Base-by-base conservation (phyloP, 805 yeast genomes). In the Kluyveromyces aestuarii region DNA sequence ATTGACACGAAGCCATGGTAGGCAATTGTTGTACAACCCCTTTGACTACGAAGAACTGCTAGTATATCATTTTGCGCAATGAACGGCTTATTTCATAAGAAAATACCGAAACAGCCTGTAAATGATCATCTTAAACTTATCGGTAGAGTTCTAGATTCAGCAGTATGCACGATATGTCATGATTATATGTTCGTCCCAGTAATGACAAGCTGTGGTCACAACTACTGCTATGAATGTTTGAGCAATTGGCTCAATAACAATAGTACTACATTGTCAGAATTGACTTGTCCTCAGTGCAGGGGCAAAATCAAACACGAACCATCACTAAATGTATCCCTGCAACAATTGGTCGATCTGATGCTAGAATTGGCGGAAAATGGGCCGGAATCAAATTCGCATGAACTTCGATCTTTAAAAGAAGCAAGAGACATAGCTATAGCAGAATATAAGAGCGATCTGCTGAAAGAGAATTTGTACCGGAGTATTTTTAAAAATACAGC, bases 221-320 rank as follows among this genome's bases (percentile, higher is more conserved):
- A 84, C 30, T 84, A 79, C 55, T 85, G 91, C 63, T 84, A 84
- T 59, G 75, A 59, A 45, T 78, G 91, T 60, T 60, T 83, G n/a
- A 66, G 70, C 17, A 71, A 73, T 21, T 84, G 93, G 91, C 75
- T 83, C 42, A 68, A 68, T 6, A 58, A 61, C 47, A 62, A 60
- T 48, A 56, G 56, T 13, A 59, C 55, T 14, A 73, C 68, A 40
- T 7, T 43, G 27, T 35, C 45, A 11, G 77, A 75, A 48, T 66
- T 74, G 46, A 72, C 77, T n/a, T 84, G 93, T 62, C 91, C 93
- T 0, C 69, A 81, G 8, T 84, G 91, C 56, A 71, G 91, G 27
- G 60, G 63, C 8, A 70, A 69, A 2, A 67, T 83, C 41, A 69
- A 62, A 30, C 64, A 65, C 2, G 64, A 70, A 10, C 91, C 91